phyloP scores from a whole-genome alignment of 2,329 filamentous ascomycete genomes.

The Cordyceps fumosorosea region DNA sequence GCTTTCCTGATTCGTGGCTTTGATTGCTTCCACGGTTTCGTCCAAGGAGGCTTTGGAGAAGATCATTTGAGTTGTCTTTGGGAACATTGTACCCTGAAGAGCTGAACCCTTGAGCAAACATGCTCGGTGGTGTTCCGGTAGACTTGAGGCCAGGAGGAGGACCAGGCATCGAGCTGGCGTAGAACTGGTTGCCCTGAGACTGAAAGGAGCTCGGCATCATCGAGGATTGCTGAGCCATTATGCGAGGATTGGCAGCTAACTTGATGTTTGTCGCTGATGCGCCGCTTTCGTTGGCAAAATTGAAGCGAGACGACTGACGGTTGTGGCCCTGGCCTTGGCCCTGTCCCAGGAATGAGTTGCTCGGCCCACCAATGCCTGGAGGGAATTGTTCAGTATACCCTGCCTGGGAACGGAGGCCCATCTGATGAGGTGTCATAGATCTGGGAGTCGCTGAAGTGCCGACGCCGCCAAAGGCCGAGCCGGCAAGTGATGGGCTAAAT shows the following conservation, averaged over 20 bases:
- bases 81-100: conserved; percentile 62
- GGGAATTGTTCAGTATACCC: conserved; percentile 56
- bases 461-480: conserved; percentile 42
- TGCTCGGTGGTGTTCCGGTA: conserved; percentile 85
- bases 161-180: conserved; percentile 78
- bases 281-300: conserved; percentile 71
- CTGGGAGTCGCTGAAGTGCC: conserved; percentile 51
- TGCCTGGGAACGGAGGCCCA: conserved; percentile 58
- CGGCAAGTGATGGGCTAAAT: conserved; percentile 45
- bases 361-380: conserved; percentile 45
- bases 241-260: conserved; percentile 68
- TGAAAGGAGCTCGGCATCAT: conserved; percentile 70
- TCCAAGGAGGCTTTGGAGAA: conserved; percentile 78
- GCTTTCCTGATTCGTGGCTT: conserved; percentile 82
- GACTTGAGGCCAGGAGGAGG: conserved; percentile 94
- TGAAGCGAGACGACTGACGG: conserved; percentile 80
- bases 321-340: conserved; percentile 62
- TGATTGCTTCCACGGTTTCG: conserved; percentile 62
- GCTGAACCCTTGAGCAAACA: conserved; percentile 89
- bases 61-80: conserved; percentile 59
- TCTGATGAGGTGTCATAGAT: conserved; percentile 73
- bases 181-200: conserved; percentile 63
- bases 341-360: conserved; percentile 39
- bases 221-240: conserved; percentile 79
- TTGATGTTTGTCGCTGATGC: conserved; percentile 53